Evolutionary conservation across 2,329 filamentous ascomycete species (phyloP).

Genomic region (Cladosporium sp.): DNA sequence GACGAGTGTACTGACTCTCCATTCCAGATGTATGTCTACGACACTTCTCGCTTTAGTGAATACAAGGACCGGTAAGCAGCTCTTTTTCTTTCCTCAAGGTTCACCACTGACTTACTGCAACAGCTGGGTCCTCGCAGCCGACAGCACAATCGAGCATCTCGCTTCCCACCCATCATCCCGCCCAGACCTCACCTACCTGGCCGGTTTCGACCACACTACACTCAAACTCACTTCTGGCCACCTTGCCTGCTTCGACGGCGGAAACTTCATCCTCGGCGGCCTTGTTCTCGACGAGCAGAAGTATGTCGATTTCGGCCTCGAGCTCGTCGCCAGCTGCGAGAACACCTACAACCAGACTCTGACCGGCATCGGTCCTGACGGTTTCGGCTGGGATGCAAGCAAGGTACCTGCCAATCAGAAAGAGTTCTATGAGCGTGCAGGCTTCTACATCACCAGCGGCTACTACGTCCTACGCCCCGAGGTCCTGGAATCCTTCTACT

Average conservation of each 20-base stretch:
- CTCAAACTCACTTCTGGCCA: constrained; percentile 45
- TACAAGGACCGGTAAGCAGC: constrained; percentile 60
- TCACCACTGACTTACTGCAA: neutral
- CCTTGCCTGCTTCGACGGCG: constrained; percentile 79
- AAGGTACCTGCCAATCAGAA: constrained; percentile 36
- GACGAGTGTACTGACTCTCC: neutral
- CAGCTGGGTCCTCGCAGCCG: constrained; percentile 69
- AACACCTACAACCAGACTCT: constrained; percentile 68
- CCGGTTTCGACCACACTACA: constrained; percentile 53
- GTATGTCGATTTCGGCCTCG: constrained; percentile 73
- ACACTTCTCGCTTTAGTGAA: constrained; percentile 59
- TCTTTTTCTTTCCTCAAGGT: too few species aligned
- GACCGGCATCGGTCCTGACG: constrained; percentile 76
- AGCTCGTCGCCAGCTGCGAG: constrained; percentile 71
- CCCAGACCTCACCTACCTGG: constrained; percentile 72
- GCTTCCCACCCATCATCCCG: constrained; percentile 65
- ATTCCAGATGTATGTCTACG: constrained; percentile 72
- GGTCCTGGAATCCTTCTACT: constrained; percentile 82
- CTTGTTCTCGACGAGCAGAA: constrained; percentile 64
- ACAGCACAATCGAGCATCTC: constrained; percentile 72
- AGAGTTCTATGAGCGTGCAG: constrained; percentile 64
- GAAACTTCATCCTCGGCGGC: constrained; percentile 82
- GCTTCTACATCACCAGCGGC: constrained; percentile 67
- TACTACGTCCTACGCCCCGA: constrained; percentile 74
- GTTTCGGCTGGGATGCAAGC: constrained; percentile 41